These are phyloP conservation scores for Pythium apleroticum DNA, from an alignment of 352 stramenopile genomes.

Conservation along the genomic window DNA sequence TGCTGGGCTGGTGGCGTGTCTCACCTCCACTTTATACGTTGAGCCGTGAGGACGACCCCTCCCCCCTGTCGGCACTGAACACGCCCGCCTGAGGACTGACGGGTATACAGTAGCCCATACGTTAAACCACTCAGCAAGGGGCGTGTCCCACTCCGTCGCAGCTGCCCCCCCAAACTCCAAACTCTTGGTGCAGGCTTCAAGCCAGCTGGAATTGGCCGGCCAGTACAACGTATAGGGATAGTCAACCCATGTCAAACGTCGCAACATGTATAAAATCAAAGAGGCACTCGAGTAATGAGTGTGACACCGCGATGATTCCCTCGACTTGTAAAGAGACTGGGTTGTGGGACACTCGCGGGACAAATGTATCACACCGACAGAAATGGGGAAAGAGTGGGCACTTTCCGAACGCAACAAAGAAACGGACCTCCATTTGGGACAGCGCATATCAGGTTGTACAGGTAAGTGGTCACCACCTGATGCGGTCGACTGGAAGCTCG, in stretches of 20 bases:
- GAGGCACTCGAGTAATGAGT: conserved; percentile 1
- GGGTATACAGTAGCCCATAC: conserved; percentile 13
- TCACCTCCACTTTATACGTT: conserved; percentile 29
- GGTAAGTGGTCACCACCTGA: conserved; percentile 7
- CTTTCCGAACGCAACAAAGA: conserved; percentile 5
- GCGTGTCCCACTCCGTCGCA: conserved; percentile 4
- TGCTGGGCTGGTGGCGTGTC: conserved; percentile 23
- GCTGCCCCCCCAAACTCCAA: neutral
- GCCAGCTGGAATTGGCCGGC: neutral
- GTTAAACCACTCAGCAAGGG: conserved; percentile 14
- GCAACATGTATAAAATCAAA: conserved; percentile 25
- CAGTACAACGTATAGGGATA: conserved; percentile 7
- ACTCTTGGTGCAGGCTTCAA: conserved; percentile 3
- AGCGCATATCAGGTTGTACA: conserved; percentile 10
- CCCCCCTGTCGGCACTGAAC: conserved; percentile 16
- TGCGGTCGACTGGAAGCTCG: neutral
- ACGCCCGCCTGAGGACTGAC: conserved; percentile 16
- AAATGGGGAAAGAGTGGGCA: conserved; percentile 1
- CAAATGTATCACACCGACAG: conserved; percentile 1
- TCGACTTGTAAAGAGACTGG: neutral
- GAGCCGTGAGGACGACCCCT: conserved; percentile 20
- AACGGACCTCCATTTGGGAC: neutral
- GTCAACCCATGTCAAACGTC: conserved; percentile 17
- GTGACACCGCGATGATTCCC: conserved; percentile 4
- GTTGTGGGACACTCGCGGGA: neutral